Evolutionary conservation across 164 flowering plant species (phyloP).

Genomic region (Stephania japonica): DNA sequence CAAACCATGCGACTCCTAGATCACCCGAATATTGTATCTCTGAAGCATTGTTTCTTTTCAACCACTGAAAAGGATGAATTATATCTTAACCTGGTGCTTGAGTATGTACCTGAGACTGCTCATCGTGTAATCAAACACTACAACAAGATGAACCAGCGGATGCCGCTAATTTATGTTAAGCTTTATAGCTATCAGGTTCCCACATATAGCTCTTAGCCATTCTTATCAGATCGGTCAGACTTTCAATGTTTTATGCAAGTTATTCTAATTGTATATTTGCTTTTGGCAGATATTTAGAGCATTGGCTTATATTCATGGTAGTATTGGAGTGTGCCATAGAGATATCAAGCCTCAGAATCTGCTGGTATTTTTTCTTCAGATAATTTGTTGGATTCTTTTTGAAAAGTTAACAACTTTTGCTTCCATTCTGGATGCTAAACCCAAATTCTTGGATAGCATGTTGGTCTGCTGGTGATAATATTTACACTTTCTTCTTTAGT

Average conservation of each 20-base stretch:
- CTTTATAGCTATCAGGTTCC: constrained; percentile 52
- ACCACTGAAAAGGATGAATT: constrained; percentile 61
- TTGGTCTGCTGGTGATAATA: background rate
- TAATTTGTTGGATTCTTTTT: background rate
- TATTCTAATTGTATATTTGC: constrained; percentile 5
- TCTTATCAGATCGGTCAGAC: background rate
- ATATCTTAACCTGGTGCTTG: constrained; percentile 55
- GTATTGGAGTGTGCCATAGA: constrained; percentile 61
- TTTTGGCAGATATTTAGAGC: constrained; percentile 50
- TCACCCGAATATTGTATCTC: constrained; percentile 51
- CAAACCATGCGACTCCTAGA: constrained; percentile 69
- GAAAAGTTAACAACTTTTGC: background rate
- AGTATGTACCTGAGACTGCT: constrained; percentile 66
- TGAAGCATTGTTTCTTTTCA: constrained; percentile 66
- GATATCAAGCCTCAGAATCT: constrained; percentile 70
- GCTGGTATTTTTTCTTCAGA: constrained; percentile 28
- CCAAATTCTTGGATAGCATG: background rate
- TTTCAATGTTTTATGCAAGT: background rate
- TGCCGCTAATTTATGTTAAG: constrained; percentile 54
- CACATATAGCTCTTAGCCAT: background rate
- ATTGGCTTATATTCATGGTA: constrained; percentile 52
- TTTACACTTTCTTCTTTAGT: background rate
- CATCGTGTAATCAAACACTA: constrained; percentile 54
- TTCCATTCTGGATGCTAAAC: background rate
- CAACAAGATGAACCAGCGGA: constrained; percentile 51